phyloP scores from a whole-genome alignment of 1,284 basidiomycete genomes.

The Rhodotorula sp. region DNA sequence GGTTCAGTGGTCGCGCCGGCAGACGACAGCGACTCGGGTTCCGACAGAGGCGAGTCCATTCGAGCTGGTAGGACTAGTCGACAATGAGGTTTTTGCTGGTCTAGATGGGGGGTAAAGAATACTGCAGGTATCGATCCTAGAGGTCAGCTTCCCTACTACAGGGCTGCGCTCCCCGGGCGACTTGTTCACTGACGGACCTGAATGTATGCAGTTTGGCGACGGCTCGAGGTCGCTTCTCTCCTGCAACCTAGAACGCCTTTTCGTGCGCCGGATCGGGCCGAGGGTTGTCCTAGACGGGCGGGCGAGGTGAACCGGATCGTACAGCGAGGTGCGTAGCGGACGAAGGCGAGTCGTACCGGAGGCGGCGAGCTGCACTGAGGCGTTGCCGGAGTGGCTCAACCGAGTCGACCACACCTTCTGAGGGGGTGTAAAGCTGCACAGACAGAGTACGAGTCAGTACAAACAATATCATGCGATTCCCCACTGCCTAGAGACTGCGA shows the following conservation, averaged over 20 bases:
- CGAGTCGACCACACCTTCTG: neutral
- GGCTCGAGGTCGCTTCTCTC: too few relatives aligned
- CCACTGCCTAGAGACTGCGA: too few relatives aligned
- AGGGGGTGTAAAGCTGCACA: neutral
- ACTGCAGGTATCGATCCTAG: neutral
- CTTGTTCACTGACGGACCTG: neutral
- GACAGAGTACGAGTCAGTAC: neutral
- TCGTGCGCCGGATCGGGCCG: neutral
- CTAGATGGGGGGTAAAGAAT: neutral
- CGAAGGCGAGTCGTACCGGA: neutral
- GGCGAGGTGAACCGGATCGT: neutral
- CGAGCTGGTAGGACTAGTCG: neutral
- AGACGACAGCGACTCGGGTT: constrained; percentile 39
- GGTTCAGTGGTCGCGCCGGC: constrained; percentile 39
- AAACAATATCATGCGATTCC: too few relatives aligned
- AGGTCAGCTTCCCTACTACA: neutral
- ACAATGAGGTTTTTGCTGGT: too few relatives aligned
- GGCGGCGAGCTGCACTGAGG: neutral
- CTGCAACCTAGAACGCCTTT: neutral
- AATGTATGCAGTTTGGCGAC: neutral
- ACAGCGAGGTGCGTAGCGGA: neutral
- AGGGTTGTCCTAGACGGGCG: neutral
- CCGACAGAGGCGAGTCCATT: constrained; percentile 31
- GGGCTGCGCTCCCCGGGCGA: neutral
- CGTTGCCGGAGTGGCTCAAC: neutral